Conservation (phyloP, 164 flowering plant genomes). For the Warburgia ugandensis region DNA sequence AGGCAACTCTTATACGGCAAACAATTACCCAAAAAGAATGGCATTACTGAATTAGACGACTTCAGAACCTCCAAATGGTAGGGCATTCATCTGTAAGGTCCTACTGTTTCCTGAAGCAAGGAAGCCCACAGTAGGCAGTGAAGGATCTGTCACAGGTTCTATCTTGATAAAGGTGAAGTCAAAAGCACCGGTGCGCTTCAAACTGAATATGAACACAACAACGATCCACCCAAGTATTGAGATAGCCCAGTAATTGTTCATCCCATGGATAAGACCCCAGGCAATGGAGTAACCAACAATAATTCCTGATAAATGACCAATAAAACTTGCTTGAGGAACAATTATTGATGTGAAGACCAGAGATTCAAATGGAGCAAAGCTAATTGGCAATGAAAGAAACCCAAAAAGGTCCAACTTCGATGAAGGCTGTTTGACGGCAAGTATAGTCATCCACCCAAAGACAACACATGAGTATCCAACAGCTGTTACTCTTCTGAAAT, state of each 20-base stretch:
- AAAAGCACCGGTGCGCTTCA: slow-evolving; percentile 78
- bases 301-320: slow-evolving; percentile 92
- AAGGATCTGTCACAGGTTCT: slow-evolving; percentile 71
- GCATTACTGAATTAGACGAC: slow-evolving; percentile 52
- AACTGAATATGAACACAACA: slow-evolving; percentile 61
- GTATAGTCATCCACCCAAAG: slow-evolving; percentile 98
- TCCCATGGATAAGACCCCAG: slow-evolving; percentile 94
- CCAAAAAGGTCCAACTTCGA: slow-evolving; percentile 89
- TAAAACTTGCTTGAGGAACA: slow-evolving; percentile 96
- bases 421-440: slow-evolving; percentile 84
- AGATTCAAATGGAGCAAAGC: slow-evolving; percentile 96
- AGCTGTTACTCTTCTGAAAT: slow-evolving; percentile 85
- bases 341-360: slow-evolving; percentile 89
- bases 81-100: slow-evolving; percentile 60
- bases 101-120: slow-evolving; percentile 57
- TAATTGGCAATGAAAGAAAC: slow-evolving; percentile 84
- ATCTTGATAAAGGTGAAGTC: slow-evolving; percentile 75
- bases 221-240: slow-evolving; percentile 88
- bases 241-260: slow-evolving; percentile 92
- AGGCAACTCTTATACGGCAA: slow-evolving; percentile 72
- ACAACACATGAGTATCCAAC: slow-evolving; percentile 99
- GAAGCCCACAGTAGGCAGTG: slow-evolving; percentile 76
- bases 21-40: slow-evolving; percentile 82
- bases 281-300: slow-evolving; percentile 85
- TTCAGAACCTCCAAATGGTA: slow-evolving; percentile 52